phyloP scores from a whole-genome alignment of 805 yeast species.

The Candida sanyiensis region DNA sequence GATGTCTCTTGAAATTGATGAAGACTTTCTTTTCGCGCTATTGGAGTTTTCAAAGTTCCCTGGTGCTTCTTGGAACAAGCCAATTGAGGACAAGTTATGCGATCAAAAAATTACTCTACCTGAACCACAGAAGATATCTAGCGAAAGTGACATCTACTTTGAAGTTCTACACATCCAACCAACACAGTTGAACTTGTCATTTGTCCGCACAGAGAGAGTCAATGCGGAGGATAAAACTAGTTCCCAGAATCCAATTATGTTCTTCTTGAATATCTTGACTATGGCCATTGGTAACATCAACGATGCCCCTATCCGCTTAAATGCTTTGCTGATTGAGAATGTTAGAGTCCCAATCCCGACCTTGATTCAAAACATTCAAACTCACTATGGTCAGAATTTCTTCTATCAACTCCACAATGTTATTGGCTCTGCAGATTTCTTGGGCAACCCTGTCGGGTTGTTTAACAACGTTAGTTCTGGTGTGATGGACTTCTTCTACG shows the following conservation, averaged over 20 bases:
- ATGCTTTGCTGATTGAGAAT: conserved; percentile 83
- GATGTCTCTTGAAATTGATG: conserved; percentile 88
- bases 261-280: conserved; percentile 77
- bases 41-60: conserved; percentile 77
- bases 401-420: conserved; percentile 88
- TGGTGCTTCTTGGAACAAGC: conserved; percentile 68
- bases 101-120: conserved; percentile 64
- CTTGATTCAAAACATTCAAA: conserved; percentile 59
- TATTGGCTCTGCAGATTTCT: conserved; percentile 90
- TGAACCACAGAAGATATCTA: conserved; percentile 50
- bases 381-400: conserved; percentile 90
- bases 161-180: conserved; percentile 94
- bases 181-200: conserved; percentile 78
- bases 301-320: conserved; percentile 90
- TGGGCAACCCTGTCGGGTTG: conserved; percentile 96
- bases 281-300: conserved; percentile 97
- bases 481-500: conserved; percentile 92
- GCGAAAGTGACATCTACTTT: conserved; percentile 76
- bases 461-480: conserved; percentile 93
- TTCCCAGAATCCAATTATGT: conserved; percentile 62
- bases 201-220: conserved; percentile 80
- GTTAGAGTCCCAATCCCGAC: conserved; percentile 80
- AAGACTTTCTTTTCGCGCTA: conserved; percentile 79
- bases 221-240: conserved; percentile 58
- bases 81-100: conserved; percentile 46